Evolutionary conservation across 345 rosid genomes (phyloP).

Genomic region (Firmiana major): DNA sequence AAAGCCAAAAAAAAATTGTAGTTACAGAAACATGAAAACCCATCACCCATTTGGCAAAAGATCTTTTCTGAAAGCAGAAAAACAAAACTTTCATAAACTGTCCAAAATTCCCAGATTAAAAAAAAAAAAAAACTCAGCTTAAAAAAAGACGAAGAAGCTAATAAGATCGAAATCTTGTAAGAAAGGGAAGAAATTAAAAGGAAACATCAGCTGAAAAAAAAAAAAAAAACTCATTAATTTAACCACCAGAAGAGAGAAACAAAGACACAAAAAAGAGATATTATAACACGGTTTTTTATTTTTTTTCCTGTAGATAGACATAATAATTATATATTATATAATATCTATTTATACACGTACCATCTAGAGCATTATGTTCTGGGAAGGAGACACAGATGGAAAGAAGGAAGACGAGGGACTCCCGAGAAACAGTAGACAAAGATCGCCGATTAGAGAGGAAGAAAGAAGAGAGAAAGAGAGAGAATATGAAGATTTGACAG

Average conservation of each 20-base stretch:
- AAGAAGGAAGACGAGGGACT: slow-evolving; percentile 28
- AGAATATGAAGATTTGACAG: slow-evolving; percentile 68
- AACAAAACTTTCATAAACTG: neutral
- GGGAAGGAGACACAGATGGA: slow-evolving; percentile 28
- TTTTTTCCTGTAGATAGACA: neutral
- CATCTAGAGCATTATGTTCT: slow-evolving; percentile 46
- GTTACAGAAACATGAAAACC: slow-evolving; percentile 13
- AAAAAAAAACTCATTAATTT: neutral
- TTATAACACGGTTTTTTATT: neutral
- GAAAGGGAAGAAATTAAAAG: neutral
- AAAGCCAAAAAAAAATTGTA: slow-evolving; percentile 13
- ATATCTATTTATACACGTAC: slow-evolving; percentile 17
- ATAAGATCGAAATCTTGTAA: slow-evolving; percentile 3
- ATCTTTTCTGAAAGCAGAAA: neutral
- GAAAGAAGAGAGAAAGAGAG: slow-evolving; percentile 23
- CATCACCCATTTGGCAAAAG: neutral
- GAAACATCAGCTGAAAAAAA: neutral
- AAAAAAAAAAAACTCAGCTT: no score
- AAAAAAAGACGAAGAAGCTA: neutral
- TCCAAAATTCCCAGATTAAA: slow-evolving; percentile 15
- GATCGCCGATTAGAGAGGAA: slow-evolving; percentile 35
- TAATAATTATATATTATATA: neutral
- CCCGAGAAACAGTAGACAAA: slow-evolving; percentile 24
- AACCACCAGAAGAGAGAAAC: neutral
- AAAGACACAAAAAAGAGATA: neutral